Evolutionary conservation across 2,329 filamentous ascomycete species (phyloP).

Genomic region (Aspergillus luchuensis): DNA sequence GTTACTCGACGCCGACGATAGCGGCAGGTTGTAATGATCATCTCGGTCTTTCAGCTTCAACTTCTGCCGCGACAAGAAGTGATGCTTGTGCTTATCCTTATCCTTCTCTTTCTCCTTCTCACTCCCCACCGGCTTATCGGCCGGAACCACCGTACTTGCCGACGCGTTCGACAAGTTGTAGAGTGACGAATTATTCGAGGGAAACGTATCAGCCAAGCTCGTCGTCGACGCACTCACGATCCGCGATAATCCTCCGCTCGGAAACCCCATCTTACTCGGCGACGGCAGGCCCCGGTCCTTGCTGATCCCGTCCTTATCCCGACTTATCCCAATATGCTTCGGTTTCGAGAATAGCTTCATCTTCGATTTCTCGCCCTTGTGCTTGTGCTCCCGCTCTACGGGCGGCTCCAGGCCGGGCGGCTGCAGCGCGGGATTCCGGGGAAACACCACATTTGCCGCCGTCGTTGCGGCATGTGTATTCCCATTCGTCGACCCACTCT

Average conservation of each 20-base stretch:
- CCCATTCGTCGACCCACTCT: conserved; percentile 55
- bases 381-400: conserved; percentile 50
- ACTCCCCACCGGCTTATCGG: conserved; percentile 40
- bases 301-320: conserved; percentile 54
- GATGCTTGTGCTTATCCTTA: conserved; percentile 58
- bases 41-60: conserved; percentile 65
- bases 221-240: conserved; percentile 63
- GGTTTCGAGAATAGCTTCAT: conserved; percentile 71
- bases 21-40: conserved; percentile 58
- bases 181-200: conserved; percentile 58
- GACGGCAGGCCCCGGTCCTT: conserved; percentile 59
- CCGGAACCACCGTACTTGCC: conserved; percentile 61
- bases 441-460: conserved; percentile 65
- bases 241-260: conserved; percentile 54
- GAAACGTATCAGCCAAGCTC: conserved; percentile 57
- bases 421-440: conserved; percentile 48
- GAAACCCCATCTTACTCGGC: conserved; percentile 57
- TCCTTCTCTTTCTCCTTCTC: conserved; percentile 46
- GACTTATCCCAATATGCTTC: conserved; percentile 64
- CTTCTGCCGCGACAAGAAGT: conserved; percentile 67
- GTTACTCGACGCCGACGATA: conserved; percentile 67
- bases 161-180: conserved; percentile 65
- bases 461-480: conserved; percentile 59
- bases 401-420: conserved; percentile 31
- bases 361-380: conserved; percentile 62